These are phyloP conservation scores for Trichoderma koningii DNA, from an alignment of 2,329 filamentous ascomycete genomes.

Conservation along the genomic window DNA sequence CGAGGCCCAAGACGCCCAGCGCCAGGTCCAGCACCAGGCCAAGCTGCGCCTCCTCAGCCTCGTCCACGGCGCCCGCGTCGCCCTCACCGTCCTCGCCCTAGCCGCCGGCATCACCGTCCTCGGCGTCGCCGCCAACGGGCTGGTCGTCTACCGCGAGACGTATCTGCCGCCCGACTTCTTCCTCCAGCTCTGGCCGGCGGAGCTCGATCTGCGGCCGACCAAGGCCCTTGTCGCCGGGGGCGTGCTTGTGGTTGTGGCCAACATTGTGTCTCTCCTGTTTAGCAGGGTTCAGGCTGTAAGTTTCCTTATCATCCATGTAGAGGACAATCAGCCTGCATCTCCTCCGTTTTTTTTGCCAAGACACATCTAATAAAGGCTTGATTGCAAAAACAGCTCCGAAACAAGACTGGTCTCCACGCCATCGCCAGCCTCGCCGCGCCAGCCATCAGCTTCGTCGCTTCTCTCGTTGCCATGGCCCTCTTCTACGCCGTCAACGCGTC, in stretches of 20 bases:
- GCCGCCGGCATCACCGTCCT: conserved; percentile 55
- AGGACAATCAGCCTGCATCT: neutral
- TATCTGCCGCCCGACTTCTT: conserved; percentile 50
- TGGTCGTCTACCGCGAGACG: conserved; percentile 59
- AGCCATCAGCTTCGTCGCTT: conserved; percentile 39
- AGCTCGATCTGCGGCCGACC: conserved; percentile 60
- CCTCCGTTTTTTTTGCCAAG: neutral
- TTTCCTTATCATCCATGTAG: conserved; percentile 22
- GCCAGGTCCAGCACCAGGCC: conserved; percentile 42
- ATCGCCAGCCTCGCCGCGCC: conserved; percentile 36
- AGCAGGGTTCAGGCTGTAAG: conserved; percentile 55
- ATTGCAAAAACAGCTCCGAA: conserved; percentile 30
- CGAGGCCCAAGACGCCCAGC: conserved; percentile 43
- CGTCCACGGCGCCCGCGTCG: conserved; percentile 50
- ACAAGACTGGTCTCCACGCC: conserved; percentile 30
- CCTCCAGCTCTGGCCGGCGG: conserved; percentile 59
- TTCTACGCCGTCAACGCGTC: conserved; percentile 61
- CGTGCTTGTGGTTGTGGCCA: conserved; percentile 52
- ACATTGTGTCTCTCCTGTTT: conserved; percentile 50
- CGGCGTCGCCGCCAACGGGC: conserved; percentile 56
- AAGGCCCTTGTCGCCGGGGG: conserved; percentile 57
- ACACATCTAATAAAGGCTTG: neutral
- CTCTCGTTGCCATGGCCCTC: conserved; percentile 57
- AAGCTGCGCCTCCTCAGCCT: conserved; percentile 45
- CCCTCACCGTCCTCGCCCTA: conserved; percentile 53